These are phyloP conservation scores for Magnolia kwangsiensis DNA, from an alignment of 164 flowering plant genomes.

Conservation along the genomic window DNA sequence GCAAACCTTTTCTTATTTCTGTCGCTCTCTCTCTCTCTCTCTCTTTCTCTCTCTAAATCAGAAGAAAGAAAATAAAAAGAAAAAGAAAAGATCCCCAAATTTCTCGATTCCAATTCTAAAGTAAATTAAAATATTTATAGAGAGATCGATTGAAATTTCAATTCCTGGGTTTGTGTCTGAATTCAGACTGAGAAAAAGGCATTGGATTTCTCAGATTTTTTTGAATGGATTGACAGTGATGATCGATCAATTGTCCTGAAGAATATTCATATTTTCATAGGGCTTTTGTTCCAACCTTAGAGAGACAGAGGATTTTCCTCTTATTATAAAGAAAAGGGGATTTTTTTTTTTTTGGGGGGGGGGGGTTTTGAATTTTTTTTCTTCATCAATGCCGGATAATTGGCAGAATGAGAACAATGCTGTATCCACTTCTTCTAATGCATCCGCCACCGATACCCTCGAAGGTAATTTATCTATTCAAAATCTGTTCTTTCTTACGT, in stretches of 20 bases:
- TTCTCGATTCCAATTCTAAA: slow-evolving; percentile 1
- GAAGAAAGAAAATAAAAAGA: not conserved
- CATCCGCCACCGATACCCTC: slow-evolving; percentile 33
- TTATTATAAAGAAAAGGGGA: not conserved
- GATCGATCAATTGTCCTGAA: not conserved
- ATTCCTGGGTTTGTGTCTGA: not conserved
- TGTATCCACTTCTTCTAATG: slow-evolving; percentile 27
- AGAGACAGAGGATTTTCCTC: not conserved
- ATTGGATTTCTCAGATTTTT: not conserved
- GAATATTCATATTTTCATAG: not conserved
- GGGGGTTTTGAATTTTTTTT: not conserved
- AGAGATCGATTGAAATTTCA: not conserved
- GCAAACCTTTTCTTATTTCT: slow-evolving; percentile 11
- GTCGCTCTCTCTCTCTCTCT: not conserved
- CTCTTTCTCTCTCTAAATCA: not conserved
- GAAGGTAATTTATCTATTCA: slow-evolving; percentile 31
- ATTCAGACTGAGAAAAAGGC: not conserved
- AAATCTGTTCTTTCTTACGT: not conserved
- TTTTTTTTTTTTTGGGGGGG: not conserved
- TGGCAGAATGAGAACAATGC: slow-evolving; percentile 40
- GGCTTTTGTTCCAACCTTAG: not conserved
- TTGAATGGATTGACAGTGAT: not conserved
- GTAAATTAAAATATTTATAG: not conserved
- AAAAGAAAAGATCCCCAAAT: slow-evolving; percentile 11
- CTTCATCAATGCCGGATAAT: slow-evolving; percentile 50